Percentiles rank a stretch among this genome's conserved stretches.
Conservation (phyloP, 164 flowering plant species). For the grape (Vitis vinifera) region ASM3070453v1 NC_081822.1:4189001-4189500, state of each 20-base stretch:
- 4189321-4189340: slow-evolving; percentile 67
- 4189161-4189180: slow-evolving; percentile 75
- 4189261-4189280: slow-evolving; percentile 83
- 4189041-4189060: slow-evolving; percentile 75
- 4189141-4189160: slow-evolving; percentile 87
- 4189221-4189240: neutral
- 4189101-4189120: slow-evolving; percentile 94
- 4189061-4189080: slow-evolving; percentile 96
- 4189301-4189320: slow-evolving; percentile 87
- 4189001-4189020: slow-evolving; percentile 93
- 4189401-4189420: slow-evolving; percentile 81
- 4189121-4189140: slow-evolving; percentile 87
- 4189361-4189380: slow-evolving; percentile 43
- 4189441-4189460: slow-evolving; percentile 68
- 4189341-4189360: slow-evolving; percentile 55
- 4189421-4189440: slow-evolving; percentile 69
- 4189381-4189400: slow-evolving; percentile 92
- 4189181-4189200: slow-evolving; percentile 28
- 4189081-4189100: slow-evolving; percentile 98
- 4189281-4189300: slow-evolving; percentile 70
- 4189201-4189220: too few relatives aligned
- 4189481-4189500: slow-evolving; percentile 60
- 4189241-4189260: slow-evolving; percentile 27
- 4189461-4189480: slow-evolving; percentile 87
- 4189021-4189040: slow-evolving; percentile 65